Percentiles rank a stretch among this genome's conserved stretches.
These are phyloP conservation scores for Ricinus communis DNA, from an alignment of 345 rosid genomes.

Conservation along the genomic window DNA sequence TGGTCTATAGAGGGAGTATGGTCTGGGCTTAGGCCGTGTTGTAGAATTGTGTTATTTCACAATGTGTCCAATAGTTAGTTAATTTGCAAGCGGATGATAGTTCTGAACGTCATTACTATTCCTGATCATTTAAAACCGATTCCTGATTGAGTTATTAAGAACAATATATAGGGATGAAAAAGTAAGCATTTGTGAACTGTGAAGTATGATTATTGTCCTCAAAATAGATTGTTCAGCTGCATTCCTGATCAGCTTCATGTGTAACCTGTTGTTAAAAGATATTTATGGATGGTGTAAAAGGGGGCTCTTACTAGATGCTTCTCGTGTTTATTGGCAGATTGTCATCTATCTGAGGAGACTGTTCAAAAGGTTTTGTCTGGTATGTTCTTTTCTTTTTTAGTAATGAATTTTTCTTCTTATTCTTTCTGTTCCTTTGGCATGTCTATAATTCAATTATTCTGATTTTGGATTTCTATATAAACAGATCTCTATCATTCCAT, in stretches of 20 bases:
- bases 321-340: slow-evolving; percentile 35
- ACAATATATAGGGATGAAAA: too few species aligned
- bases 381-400: slow-evolving; percentile 16
- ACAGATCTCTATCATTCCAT: neutral
- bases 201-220: too few species aligned
- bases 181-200: too few species aligned
- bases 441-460: neutral
- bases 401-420: neutral
- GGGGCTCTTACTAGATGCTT: slow-evolving; percentile 2
- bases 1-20: too few species aligned
- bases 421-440: neutral
- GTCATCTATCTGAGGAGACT: slow-evolving; percentile 57
- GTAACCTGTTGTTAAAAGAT: neutral
- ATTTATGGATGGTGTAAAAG: neutral
- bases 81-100: too few species aligned
- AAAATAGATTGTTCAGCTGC: too few species aligned
- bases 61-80: too few species aligned
- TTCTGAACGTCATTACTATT: too few species aligned
- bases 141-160: too few species aligned
- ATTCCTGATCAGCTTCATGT: neutral
- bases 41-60: too few species aligned
- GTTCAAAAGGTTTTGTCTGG: slow-evolving; percentile 66
- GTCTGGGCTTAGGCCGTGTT: too few species aligned
- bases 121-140: too few species aligned
- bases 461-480: neutral